Evolutionary conservation across 2,329 filamentous ascomycete genomes (phyloP).

Genomic region (Xylaria sp.): DNA sequence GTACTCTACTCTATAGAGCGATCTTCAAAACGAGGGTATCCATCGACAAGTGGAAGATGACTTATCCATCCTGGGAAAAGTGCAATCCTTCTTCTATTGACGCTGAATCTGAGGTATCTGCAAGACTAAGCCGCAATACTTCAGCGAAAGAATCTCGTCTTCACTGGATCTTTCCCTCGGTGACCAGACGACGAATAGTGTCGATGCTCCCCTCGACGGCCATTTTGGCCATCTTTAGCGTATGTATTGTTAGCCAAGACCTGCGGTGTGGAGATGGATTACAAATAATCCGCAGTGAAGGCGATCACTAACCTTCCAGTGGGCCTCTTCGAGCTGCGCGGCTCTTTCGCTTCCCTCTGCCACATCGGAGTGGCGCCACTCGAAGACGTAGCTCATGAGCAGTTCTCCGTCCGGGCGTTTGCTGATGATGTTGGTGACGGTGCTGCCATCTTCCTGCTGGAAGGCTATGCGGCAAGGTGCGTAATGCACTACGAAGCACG

Average conservation of each 20-base stretch:
- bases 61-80: not conserved
- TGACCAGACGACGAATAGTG: constrained; percentile 45
- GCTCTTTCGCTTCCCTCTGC: constrained; percentile 44
- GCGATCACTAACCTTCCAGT: constrained; percentile 41
- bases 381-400: constrained; percentile 51
- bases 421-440: constrained; percentile 50
- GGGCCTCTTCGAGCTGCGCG: constrained; percentile 41
- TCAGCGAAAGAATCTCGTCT: not conserved
- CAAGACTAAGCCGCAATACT: not conserved
- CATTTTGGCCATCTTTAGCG: constrained; percentile 44
- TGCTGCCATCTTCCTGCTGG: constrained; percentile 51
- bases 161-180: constrained; percentile 42
- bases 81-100: not conserved
- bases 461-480: constrained; percentile 50
- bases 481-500: constrained; percentile 39
- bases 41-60: not conserved
- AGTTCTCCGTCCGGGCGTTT: constrained; percentile 45
- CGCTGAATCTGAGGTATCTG: not conserved
- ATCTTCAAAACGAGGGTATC: not conserved
- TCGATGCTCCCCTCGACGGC: constrained; percentile 48
- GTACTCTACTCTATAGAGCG: constrained; percentile 11
- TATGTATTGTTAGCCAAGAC: constrained; percentile 7
- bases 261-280: not conserved
- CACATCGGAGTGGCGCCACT: constrained; percentile 49
- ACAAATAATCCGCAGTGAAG: not conserved